Evolutionary conservation across 2,329 filamentous ascomycete genomes (phyloP), one percentile per base, ranked within the genome.

Genomic region (Aspergillus tubingensis): DNA sequence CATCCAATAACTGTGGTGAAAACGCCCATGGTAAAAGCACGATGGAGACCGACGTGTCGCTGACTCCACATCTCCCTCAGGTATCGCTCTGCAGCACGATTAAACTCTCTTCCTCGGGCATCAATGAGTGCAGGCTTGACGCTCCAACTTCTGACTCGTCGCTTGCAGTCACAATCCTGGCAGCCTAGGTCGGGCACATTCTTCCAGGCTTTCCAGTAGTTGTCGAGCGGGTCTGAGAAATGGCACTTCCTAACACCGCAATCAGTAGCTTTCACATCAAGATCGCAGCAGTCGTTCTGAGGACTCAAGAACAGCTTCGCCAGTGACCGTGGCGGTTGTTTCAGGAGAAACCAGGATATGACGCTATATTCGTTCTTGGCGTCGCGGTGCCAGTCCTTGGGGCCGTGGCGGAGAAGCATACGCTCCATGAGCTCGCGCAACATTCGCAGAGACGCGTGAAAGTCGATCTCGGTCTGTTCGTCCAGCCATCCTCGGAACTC

Each of bases 1-100:
- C 2, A 61, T 57, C 54, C 64, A 32, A 68, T 57, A 17, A 68
- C 23, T 19, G 62, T 62, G 30, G 56, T 63, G 25, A 67, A 66
- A 54, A 63, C 57, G 5, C 66, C 66, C 54, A 65, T 58, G 17
- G 63, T 66, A 36, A 67, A 67, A 11, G 65, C 61, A 21, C 59
- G 67, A 56, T 68, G 66, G 17, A 68, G 58, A n/a, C 67, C 62
- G 50, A 64, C 59, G 68, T 66, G 59, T 59, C 70, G 59, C 57
- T 72, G 65, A 49, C 64, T 66, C 62, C 70, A 71, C 67, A 69
- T 71, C 57, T 72, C 68, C 36, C 64, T 68, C 25, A 72, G 61
- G 62, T 70, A 72, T 27, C 65, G 60, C 55, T 70, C 65, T 13
- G 69, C 70, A n/a, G 62, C 62, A 25, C 66, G 65, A 39, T 71